Percentiles rank a stretch among this genome's conserved stretches.
These are phyloP conservation scores for Vanrija sp. DNA, from an alignment of 1,284 basidiomycete genomes.

Conservation along the genomic window DNA sequence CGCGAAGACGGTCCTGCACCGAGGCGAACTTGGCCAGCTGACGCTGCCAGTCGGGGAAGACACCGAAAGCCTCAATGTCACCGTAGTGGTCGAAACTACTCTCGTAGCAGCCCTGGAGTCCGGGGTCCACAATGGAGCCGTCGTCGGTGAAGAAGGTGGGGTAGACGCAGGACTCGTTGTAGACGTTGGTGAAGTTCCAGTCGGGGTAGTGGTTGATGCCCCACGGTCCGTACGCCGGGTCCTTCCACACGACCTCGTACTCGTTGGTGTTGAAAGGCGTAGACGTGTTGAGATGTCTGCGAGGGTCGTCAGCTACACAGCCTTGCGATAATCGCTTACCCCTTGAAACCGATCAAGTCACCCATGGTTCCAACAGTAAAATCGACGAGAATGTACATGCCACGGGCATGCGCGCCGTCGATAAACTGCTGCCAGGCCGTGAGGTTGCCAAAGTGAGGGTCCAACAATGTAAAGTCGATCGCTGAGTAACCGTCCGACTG, in stretches of 20 bases:
- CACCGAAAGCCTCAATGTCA: conserved; percentile 93
- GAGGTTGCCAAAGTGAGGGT: conserved; percentile 83
- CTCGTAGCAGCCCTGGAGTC: conserved; percentile 63
- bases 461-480: conserved; percentile 78
- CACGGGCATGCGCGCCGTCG: conserved; percentile 67
- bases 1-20: conserved; percentile 85
- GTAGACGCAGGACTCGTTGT: conserved; percentile 67
- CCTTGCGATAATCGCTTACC: conserved; percentile 50
- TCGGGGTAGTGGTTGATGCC: conserved; percentile 76
- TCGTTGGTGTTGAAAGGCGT: conserved; percentile 73
- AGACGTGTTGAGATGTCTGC: conserved; percentile 56
- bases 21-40: conserved; percentile 89
- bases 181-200: conserved; percentile 57
- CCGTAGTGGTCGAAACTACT: conserved; percentile 91
- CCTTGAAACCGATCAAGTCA: conserved; percentile 76
- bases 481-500: conserved; percentile 92
- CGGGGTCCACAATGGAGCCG: conserved; percentile 60
- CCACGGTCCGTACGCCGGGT: conserved; percentile 73
- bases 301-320: neutral
- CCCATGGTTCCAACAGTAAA: conserved; percentile 88
- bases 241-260: conserved; percentile 70
- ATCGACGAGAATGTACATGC: conserved; percentile 87
- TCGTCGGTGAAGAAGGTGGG: conserved; percentile 75
- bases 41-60: conserved; percentile 72
- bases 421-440: conserved; percentile 70